Conservation (phyloP, 2,329 filamentous ascomycete species). For the Penicillium sp. region DNA sequence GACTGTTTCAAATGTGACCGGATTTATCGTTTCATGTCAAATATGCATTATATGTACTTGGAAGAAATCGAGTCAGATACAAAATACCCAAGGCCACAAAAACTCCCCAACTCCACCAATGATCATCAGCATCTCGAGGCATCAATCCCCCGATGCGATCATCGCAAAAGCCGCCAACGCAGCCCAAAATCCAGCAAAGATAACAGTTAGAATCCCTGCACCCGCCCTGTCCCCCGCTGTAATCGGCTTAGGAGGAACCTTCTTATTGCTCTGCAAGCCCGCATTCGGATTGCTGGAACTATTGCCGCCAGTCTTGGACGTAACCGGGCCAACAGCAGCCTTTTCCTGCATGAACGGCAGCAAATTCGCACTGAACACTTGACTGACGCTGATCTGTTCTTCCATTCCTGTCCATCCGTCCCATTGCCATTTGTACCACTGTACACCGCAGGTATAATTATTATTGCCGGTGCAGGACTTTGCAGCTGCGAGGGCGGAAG, state of each 20-base stretch:
- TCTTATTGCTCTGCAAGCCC: slow-evolving; percentile 25
- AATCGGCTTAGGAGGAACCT: slow-evolving; percentile 19
- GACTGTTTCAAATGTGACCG: background rate
- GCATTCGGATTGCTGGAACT: slow-evolving; percentile 45
- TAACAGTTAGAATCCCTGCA: slow-evolving; percentile 43
- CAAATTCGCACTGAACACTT: slow-evolving; percentile 65
- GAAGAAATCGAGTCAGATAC: background rate
- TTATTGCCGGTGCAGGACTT: slow-evolving; percentile 56
- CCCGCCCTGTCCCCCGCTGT: slow-evolving; percentile 44
- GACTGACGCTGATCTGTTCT: slow-evolving; percentile 69
- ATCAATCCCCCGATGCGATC: slow-evolving; percentile 22
- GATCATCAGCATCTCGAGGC: background rate
- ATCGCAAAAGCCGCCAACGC: slow-evolving; percentile 40
- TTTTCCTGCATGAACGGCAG: slow-evolving; percentile 56
- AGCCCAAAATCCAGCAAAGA: slow-evolving; percentile 35
- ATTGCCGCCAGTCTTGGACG: slow-evolving; percentile 59
- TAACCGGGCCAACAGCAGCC: slow-evolving; percentile 38
- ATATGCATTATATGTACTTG: background rate
- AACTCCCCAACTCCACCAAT: background rate
- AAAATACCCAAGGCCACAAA: background rate
- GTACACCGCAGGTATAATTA: slow-evolving; percentile 64
- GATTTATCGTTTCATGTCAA: background rate
- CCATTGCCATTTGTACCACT: slow-evolving; percentile 60
- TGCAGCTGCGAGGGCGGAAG: slow-evolving; percentile 63
- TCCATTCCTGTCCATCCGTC: slow-evolving; percentile 66